phyloP scores from a whole-genome alignment of 1,284 basidiomycete genomes.

The Quambalaria eucalypti region DNA sequence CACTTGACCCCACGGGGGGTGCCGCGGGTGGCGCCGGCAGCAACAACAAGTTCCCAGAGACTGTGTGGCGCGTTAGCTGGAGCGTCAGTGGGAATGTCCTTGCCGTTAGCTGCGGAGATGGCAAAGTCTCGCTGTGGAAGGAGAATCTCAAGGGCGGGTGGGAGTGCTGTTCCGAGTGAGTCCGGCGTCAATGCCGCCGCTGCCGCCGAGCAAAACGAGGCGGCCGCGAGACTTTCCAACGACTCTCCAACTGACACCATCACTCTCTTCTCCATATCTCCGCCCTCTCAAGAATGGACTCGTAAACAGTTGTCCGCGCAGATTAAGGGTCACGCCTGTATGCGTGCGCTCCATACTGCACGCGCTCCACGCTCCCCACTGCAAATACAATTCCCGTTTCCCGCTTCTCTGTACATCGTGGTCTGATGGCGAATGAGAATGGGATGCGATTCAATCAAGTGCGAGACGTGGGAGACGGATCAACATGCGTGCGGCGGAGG shows the following conservation, averaged over 20 bases:
- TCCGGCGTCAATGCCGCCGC: background rate
- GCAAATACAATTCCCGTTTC: no score
- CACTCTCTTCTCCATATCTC: background rate
- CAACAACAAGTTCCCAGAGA: slow-evolving; percentile 38
- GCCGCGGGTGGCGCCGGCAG: background rate
- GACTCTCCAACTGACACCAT: background rate
- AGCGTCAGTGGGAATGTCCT: slow-evolving; percentile 90
- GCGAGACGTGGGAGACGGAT: no score
- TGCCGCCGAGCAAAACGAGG: background rate
- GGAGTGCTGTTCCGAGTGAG: slow-evolving; percentile 58
- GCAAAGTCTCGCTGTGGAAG: slow-evolving; percentile 96
- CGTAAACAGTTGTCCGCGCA: no score
- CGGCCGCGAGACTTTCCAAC: no score
- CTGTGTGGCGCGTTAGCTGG: slow-evolving; percentile 93
- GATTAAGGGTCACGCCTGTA: no score
- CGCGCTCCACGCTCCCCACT: no score
- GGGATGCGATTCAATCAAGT: no score
- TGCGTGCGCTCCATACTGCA: no score
- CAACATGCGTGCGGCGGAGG: no score
- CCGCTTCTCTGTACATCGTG: no score
- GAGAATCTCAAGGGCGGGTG: slow-evolving; percentile 86
- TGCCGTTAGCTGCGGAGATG: slow-evolving; percentile 94
- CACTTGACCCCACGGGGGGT: slow-evolving; percentile 61
- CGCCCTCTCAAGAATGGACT: background rate
- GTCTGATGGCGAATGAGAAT: no score